phyloP scores from a whole-genome alignment of 2,329 filamentous ascomycete genomes.

The Penicillium sp. region DNA sequence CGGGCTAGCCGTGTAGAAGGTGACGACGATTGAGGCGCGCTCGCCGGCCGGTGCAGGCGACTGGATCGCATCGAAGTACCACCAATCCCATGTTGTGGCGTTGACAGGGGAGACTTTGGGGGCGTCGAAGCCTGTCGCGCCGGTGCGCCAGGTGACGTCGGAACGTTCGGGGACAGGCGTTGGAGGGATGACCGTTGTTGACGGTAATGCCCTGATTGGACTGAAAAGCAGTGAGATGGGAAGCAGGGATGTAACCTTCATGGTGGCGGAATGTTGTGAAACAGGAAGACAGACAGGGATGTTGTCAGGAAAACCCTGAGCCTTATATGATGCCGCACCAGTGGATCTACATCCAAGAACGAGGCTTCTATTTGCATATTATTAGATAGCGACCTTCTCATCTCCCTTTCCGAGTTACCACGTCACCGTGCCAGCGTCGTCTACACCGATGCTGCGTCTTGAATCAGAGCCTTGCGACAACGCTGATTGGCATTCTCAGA shows the following conservation, averaged over 20 bases:
- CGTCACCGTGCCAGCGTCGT: no score
- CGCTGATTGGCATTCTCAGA: no score
- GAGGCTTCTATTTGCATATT: no score
- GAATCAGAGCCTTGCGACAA: no score
- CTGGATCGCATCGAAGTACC: slow-evolving; percentile 43
- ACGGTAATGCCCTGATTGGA: not conserved
- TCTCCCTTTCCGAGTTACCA: no score
- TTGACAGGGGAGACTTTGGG: slow-evolving; percentile 34
- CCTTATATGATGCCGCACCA: not conserved
- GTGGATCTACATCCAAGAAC: no score
- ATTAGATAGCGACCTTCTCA: no score
- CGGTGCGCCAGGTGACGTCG: not conserved
- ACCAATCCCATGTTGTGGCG: slow-evolving; percentile 42
- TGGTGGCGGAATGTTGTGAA: not conserved
- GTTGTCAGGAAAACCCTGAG: not conserved
- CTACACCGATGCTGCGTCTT: no score
- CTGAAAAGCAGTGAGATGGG: not conserved
- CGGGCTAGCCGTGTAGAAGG: not conserved
- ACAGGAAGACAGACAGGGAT: not conserved
- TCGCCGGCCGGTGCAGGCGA: slow-evolving; percentile 29
- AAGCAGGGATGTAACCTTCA: not conserved
- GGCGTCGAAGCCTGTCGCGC: slow-evolving; percentile 24
- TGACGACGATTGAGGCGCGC: slow-evolving; percentile 34
- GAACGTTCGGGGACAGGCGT: not conserved
- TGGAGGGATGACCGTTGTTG: not conserved